Evolutionary conservation across 2,329 filamentous ascomycete genomes (phyloP), one percentile per base, ranked within the genome.

Genomic region (Cryphonectria japonica): DNA sequence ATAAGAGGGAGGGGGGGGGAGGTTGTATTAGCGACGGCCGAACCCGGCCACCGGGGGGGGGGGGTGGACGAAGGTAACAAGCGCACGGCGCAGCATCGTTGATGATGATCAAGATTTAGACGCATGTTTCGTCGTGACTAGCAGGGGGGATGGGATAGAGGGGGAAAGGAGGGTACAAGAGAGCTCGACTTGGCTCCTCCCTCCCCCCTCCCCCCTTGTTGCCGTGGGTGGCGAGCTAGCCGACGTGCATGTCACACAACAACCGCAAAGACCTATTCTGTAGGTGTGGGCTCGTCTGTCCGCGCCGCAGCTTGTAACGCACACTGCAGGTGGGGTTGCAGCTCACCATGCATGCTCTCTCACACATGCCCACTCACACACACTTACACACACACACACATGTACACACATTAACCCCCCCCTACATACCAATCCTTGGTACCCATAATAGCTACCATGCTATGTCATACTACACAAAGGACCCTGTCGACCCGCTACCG

Each of bases 241-340:
- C 54, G 54, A 57, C 54, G 54, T 57, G 54, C 54, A 57, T 57
- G 32, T 57, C 26, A 29, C 54, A 32, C 26, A 57, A 32, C 26
- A 57, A 34, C 34, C 54, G 54, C 54, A 57, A 29, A 29, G 26
- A 34, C 29, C 4, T 6, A 39, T 39, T 39, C 6, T 39, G 37
- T 39, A 39, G 37, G 19, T 9, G 46, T 8, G 46, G 13, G 6
- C 6, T 34, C 6, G 3, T 34, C 26, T 29, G 57, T 60, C 71
- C 57, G 37, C 62, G 71, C 68, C 71, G 68, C 71, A 70, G 71
- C 71, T 66, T 66, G 68, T 54, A 62, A 70, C 68, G 46, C 65
- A 68, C 66, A 68, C 39, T 37, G 63, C 62, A 69, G 46, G 22
- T 67, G 41, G 66, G 66, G 61, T 60, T 61, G 54, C 66, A 61